Evolutionary conservation across 73 alveolate genomes (phyloP).

Genomic region (Tetrahymena borealis): DNA sequence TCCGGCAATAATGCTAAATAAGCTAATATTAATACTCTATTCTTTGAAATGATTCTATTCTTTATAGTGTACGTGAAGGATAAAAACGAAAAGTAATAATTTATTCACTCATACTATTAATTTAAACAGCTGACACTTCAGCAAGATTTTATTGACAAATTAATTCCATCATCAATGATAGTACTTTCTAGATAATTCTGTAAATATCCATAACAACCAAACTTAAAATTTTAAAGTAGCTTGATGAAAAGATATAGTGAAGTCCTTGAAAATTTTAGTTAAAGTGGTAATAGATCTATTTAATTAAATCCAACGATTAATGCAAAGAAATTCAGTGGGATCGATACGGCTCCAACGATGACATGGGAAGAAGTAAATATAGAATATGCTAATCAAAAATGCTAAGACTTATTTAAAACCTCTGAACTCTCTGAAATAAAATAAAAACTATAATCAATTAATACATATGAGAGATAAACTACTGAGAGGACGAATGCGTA

Average conservation of each 20-base stretch:
- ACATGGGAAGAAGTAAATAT: not conserved
- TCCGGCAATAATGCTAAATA: not conserved
- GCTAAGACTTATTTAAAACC: not conserved
- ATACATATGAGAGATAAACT: not conserved
- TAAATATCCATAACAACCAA: not conserved
- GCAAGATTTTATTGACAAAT: not conserved
- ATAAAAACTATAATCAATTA: not conserved
- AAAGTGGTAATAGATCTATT: not conserved
- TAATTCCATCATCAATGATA: not conserved
- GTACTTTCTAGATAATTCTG: not conserved
- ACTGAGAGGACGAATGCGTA: not conserved
- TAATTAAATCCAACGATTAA: not conserved
- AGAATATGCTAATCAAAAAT: not conserved
- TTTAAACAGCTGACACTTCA: not conserved
- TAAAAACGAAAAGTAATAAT: not conserved
- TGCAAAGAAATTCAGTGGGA: not conserved
- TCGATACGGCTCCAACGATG: not conserved
- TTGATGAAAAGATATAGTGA: too few species aligned
- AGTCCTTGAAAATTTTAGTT: not conserved
- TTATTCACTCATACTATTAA: not conserved
- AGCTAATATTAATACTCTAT: not conserved
- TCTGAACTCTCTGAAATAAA: not conserved
- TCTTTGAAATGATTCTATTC: not conserved
- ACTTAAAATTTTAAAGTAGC: too few species aligned
- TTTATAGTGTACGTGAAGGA: not conserved